Evolutionary conservation across 2,329 filamentous ascomycete genomes (phyloP).

Genomic region (Conoideocrella luteorostrata): DNA sequence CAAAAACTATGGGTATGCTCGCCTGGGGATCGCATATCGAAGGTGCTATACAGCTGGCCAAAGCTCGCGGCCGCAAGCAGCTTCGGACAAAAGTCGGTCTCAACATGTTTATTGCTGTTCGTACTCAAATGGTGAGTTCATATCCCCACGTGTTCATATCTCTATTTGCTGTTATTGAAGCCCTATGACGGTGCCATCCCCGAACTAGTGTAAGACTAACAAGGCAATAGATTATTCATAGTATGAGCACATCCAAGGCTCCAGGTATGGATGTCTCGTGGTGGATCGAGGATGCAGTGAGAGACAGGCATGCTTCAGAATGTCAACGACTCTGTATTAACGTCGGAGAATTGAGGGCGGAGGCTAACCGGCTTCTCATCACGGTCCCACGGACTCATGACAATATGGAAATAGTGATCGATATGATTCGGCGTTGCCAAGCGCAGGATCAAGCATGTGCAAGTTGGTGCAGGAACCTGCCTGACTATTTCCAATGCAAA

Average conservation of each 20-base stretch:
- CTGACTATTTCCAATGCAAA: constrained; percentile 43
- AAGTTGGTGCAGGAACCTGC: constrained; percentile 44
- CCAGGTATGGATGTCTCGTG: constrained; percentile 50
- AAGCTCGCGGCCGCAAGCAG: constrained; percentile 50
- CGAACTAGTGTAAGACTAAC: no score
- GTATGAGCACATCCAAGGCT: constrained; percentile 44
- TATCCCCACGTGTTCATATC: background rate
- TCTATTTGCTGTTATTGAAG: no score
- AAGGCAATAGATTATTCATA: constrained; percentile 46
- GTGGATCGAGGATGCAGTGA: constrained; percentile 50
- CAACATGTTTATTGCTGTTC: constrained; percentile 52
- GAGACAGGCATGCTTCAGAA: constrained; percentile 40
- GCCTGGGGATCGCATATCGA: constrained; percentile 61
- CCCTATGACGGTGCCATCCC: no score
- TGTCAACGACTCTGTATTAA: constrained; percentile 48
- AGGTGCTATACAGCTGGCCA: constrained; percentile 56
- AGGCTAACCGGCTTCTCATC: constrained; percentile 45
- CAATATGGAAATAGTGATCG: constrained; percentile 43
- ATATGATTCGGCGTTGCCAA: constrained; percentile 46
- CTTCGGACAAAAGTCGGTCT: constrained; percentile 46
- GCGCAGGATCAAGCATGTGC: constrained; percentile 45
- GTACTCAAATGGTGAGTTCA: constrained; percentile 50
- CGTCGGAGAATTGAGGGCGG: constrained; percentile 48
- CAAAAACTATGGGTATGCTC: constrained; percentile 45
- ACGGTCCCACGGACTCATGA: constrained; percentile 39